A percentile compares a stretch with the other conserved stretches of the same genome.
These are phyloP conservation scores for Lathyrus oleraceus DNA, from an alignment of 306 rosid species.

Conservation along the genomic window DNA sequence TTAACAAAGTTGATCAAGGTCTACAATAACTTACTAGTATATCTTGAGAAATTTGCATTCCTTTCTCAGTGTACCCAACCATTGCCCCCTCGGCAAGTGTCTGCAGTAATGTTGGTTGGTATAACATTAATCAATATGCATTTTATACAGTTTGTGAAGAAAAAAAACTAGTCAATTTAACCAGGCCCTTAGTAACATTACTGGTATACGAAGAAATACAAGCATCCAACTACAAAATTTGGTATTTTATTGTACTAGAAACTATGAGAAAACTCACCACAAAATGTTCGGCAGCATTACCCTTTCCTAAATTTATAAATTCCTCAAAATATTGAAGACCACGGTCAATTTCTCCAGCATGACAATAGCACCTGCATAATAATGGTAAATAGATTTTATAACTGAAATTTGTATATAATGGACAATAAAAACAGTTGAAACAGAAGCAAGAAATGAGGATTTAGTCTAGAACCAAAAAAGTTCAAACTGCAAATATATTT, in stretches of 20 bases:
- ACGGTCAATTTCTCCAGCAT: slow-evolving; percentile 74
- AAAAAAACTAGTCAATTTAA: neutral
- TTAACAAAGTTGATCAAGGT: slow-evolving; percentile 20
- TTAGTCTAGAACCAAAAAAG: neutral
- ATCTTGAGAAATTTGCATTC: slow-evolving; percentile 89
- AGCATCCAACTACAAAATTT: neutral
- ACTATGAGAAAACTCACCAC: slow-evolving; percentile 53
- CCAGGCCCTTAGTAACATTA: neutral
- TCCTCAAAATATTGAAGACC: slow-evolving; percentile 64
- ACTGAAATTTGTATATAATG: slow-evolving; percentile 3
- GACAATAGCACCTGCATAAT: slow-evolving; percentile 72
- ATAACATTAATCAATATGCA: slow-evolving; percentile 25
- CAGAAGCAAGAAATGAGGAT: neutral
- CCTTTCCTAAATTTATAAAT: slow-evolving; percentile 42
- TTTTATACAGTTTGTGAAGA: slow-evolving; percentile 4
- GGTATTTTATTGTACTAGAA: slow-evolving; percentile 8
- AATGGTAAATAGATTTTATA: slow-evolving; percentile 32
- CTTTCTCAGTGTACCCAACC: slow-evolving; percentile 81
- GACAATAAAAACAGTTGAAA: slow-evolving; percentile 11
- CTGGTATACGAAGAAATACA: neutral
- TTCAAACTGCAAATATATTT: slow-evolving; percentile 24
- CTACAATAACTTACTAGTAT: slow-evolving; percentile 55
- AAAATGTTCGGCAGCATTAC: slow-evolving; percentile 53
- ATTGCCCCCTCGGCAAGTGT: slow-evolving; percentile 87
- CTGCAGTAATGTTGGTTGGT: slow-evolving; percentile 51